Percentiles rank a stretch among this genome's conserved stretches.
Conservation (phyloP, 2,329 filamentous ascomycete genomes). For the Xylariaceae sp. region DNA sequence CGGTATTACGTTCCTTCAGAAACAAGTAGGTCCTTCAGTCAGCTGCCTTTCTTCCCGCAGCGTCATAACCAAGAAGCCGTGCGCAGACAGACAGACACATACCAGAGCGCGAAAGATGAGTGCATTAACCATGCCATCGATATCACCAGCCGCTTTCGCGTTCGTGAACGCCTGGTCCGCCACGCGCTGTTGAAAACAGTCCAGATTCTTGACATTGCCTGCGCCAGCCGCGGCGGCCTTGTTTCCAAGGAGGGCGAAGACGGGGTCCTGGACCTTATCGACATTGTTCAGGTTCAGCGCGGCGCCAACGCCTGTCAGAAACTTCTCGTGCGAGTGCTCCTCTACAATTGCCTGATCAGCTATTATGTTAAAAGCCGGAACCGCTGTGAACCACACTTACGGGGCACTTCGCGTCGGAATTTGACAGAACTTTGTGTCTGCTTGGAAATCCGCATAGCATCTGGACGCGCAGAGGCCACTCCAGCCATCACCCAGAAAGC, state of each 20-base stretch:
- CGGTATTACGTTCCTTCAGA: conserved; percentile 54
- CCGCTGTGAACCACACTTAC: conserved; percentile 21
- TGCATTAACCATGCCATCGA: conserved; percentile 49
- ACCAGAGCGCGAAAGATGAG: conserved; percentile 51
- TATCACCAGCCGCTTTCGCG: conserved; percentile 46
- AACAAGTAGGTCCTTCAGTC: conserved; percentile 2
- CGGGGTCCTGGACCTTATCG: conserved; percentile 28
- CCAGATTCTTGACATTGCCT: conserved; percentile 35
- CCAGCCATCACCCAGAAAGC: conserved; percentile 27
- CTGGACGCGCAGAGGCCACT: conserved; percentile 29
- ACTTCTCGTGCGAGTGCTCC: conserved; percentile 31
- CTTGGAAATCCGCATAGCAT: conserved; percentile 22
- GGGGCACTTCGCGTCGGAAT: conserved; percentile 30
- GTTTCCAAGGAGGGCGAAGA: conserved; percentile 37
- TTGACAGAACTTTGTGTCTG: conserved; percentile 19
- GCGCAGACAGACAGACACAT: no score
- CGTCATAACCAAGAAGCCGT: no score
- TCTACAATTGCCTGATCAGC: no score
- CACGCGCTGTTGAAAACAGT: conserved; percentile 43
- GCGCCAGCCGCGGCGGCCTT: conserved; percentile 43
- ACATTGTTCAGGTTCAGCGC: conserved; percentile 30
- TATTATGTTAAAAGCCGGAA: no score
- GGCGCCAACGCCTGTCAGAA: conserved; percentile 25
- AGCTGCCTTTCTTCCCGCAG: conserved; percentile 39
- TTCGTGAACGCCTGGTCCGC: conserved; percentile 58